These are phyloP conservation scores for Mycena vitilis DNA, from an alignment of 768 basidiomycete species.

Conservation along the genomic window DNA sequence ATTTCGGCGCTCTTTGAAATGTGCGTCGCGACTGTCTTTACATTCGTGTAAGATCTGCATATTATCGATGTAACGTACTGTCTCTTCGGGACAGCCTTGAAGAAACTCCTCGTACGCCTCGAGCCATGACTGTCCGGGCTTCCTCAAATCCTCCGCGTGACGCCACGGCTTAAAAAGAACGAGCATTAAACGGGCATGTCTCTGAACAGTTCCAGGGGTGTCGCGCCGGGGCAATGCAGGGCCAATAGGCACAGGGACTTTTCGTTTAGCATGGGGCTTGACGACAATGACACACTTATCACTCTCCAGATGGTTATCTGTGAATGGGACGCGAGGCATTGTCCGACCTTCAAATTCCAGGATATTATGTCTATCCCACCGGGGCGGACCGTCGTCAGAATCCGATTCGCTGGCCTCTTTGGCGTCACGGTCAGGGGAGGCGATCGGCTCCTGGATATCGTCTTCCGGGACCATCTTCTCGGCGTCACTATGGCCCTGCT, in stretches of 20 bases:
- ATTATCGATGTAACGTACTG: constrained; percentile 51
- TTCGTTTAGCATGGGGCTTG: constrained; percentile 30
- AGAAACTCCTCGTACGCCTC: constrained; percentile 43
- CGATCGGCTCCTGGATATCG: too few relatives aligned
- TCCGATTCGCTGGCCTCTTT: too few relatives aligned
- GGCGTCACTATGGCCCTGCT: too few relatives aligned
- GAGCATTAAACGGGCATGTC: constrained; percentile 52
- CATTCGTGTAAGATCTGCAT: constrained; percentile 50
- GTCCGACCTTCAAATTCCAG: too few relatives aligned
- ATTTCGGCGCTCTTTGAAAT: too few relatives aligned
- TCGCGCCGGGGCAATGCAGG: constrained; percentile 47
- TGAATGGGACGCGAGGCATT: too few relatives aligned
- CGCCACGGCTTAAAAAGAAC: constrained; percentile 58
- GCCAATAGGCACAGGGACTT: constrained; percentile 36
- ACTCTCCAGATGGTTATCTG: too few relatives aligned
- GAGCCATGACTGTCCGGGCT: constrained; percentile 39
- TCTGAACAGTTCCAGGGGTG: constrained; percentile 17
- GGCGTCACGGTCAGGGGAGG: too few relatives aligned
- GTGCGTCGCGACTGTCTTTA: too few relatives aligned
- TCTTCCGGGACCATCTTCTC: too few relatives aligned
- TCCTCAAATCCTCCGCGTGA: constrained; percentile 40
- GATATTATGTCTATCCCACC: too few relatives aligned
- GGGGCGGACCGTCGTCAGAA: too few relatives aligned
- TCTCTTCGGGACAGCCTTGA: constrained; percentile 6
- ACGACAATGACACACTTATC: neutral